phyloP scores from a whole-genome alignment of 2,329 filamentous ascomycete genomes.

The Metarhizium rileyi region DNA sequence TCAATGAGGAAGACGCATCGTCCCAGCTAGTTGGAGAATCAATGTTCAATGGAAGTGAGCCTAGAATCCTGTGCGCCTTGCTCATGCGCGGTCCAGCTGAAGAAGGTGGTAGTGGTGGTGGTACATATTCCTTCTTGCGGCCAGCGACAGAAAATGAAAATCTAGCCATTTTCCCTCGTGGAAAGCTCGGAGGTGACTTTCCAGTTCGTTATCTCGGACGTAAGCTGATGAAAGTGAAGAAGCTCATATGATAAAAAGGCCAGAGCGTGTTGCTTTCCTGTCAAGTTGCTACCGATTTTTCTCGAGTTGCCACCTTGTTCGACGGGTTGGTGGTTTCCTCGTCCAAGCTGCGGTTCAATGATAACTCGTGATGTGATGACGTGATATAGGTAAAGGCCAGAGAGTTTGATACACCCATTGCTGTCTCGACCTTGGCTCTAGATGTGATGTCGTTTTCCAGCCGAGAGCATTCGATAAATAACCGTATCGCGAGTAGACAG shows the following conservation, averaged over 20 bases:
- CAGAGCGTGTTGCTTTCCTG: not conserved
- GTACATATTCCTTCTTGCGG: constrained; percentile 31
- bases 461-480: not conserved
- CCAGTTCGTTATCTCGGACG: not conserved
- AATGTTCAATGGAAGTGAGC: constrained; percentile 34
- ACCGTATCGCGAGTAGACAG: not conserved
- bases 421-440: not conserved
- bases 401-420: not conserved
- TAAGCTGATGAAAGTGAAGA: not conserved
- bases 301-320: not conserved
- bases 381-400: not conserved
- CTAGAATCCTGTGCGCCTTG: constrained; percentile 43
- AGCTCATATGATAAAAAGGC: not conserved
- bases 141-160: constrained; percentile 40
- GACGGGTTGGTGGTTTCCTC: not conserved
- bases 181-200: not conserved
- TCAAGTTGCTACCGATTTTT: not conserved
- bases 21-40: constrained; percentile 34
- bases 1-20: constrained; percentile 29
- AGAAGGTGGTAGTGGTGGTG: constrained; percentile 18
- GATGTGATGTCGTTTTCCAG: not conserved
- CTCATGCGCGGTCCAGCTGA: constrained; percentile 29
- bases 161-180: constrained; percentile 26
- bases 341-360: not conserved
- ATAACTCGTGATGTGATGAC: not conserved